Base-by-base conservation (phyloP, 768 basidiomycete genomes). In the Tricholoma hemisulphureum region DNA sequence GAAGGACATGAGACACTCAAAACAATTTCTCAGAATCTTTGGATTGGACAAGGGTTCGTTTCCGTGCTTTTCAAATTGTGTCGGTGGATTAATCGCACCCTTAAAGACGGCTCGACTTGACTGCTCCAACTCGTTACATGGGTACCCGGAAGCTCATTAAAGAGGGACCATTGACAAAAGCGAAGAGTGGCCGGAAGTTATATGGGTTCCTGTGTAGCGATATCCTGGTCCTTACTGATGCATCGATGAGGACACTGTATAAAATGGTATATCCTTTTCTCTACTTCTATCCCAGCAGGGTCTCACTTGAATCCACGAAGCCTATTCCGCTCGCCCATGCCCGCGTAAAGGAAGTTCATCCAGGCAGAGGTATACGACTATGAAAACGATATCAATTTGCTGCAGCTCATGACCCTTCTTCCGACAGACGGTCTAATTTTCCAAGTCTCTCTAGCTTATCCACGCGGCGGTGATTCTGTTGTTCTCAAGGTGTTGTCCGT, bases 171-270 rank as follows among this genome's bases (percentile, higher is more conserved):
- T 68, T 97, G 10, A 73, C 77, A 62, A 98, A 98, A 69, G 80
- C 89, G 1, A 95, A 91, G 75, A 94, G 93, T 58, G 87, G 91
- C 3, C 77, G 89, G 51, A 91, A 84, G 67, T 71, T 98, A 45
- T 80, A 85, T 37, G 83, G 80, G 6, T 86, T 94, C 71, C 71
- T 98, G 60, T 98, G 95, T 66, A 96, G 83, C 65, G 96, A 98
- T 67, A 89, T 96, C 39, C 70, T 98, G 48, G 85, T 98, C 3
- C 77, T 98, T 56, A 88, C 93, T 18, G 92, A 95, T 62, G 87
- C 86, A 29, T 70, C 72, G 0, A 82, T 82, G 24, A 84, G 81
- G 59, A 85, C 84, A 11, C 67, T 96, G 13, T 95, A 95, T 71
- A 83, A 90, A 35, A 89, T 94, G 84, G 94, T 94, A 53, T 64